phyloP scores from a whole-genome alignment of 2,329 filamentous ascomycete genomes.

The Stemphylium beticola region DNA sequence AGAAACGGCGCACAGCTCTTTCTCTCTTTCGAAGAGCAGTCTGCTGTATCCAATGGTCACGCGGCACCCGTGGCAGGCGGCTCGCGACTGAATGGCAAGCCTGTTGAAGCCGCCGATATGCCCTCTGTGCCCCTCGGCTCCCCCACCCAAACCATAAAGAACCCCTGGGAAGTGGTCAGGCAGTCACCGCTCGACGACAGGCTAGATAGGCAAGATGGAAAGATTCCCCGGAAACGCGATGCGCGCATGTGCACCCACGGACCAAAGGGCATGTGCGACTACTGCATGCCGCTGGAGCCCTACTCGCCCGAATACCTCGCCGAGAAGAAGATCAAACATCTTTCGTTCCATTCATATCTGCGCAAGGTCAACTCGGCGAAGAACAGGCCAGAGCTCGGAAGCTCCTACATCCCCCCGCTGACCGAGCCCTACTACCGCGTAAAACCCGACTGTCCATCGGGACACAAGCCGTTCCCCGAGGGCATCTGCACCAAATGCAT shows the following conservation, averaged over 20 bases:
- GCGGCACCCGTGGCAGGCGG: slow-evolving; percentile 45
- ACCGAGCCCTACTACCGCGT: slow-evolving; percentile 93
- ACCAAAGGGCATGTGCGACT: slow-evolving; percentile 98
- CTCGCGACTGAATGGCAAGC: slow-evolving; percentile 78
- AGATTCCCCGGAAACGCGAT: slow-evolving; percentile 78
- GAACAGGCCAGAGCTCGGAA: slow-evolving; percentile 92
- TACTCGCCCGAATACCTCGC: slow-evolving; percentile 87
- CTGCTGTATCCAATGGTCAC: slow-evolving; percentile 58
- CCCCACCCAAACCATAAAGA: slow-evolving; percentile 71
- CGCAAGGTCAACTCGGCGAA: slow-evolving; percentile 95
- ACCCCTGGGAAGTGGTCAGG: slow-evolving; percentile 89
- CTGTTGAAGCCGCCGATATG: slow-evolving; percentile 72
- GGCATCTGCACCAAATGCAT: slow-evolving; percentile 99
- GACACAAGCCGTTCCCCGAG: slow-evolving; percentile 91
- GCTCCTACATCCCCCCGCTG: slow-evolving; percentile 94
- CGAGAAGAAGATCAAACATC: slow-evolving; percentile 98
- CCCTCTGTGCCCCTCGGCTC: slow-evolving; percentile 66
- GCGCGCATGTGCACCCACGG: slow-evolving; percentile 92
- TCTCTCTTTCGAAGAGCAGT: slow-evolving; percentile 74
- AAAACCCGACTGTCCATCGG: slow-evolving; percentile 85
- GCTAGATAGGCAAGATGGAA: slow-evolving; percentile 87
- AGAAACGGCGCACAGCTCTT: slow-evolving; percentile 94
- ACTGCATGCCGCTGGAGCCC: slow-evolving; percentile 95
- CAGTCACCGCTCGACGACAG: slow-evolving; percentile 88
- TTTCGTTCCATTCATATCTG: slow-evolving; percentile 93